Conservation (phyloP, 2,329 filamentous ascomycete species). For the Colletotrichum nymphaeae region DNA sequence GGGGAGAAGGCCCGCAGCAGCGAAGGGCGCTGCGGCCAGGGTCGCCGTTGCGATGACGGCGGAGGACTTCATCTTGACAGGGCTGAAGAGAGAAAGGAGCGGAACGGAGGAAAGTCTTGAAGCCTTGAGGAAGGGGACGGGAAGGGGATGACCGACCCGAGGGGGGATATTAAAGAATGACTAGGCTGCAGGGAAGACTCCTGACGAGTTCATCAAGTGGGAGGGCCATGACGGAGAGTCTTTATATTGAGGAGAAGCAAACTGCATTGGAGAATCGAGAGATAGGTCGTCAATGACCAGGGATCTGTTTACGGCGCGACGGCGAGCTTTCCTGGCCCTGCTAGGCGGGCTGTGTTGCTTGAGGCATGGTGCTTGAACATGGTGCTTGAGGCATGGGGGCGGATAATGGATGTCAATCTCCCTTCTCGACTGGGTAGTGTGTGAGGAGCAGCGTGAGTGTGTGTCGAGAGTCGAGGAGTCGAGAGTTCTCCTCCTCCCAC, state of each 20-base stretch:
- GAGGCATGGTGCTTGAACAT: not conserved
- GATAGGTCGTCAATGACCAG: not conserved
- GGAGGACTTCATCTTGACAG: conserved; percentile 32
- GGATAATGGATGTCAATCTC: conserved; percentile 17
- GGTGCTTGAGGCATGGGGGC: conserved; percentile 2
- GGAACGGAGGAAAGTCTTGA: not conserved
- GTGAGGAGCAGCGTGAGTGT: not conserved
- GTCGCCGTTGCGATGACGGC: conserved; percentile 21
- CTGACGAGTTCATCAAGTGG: conserved; percentile 19
- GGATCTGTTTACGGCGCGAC: not conserved
- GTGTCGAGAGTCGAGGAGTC: not conserved
- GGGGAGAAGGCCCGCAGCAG: conserved; percentile 23
- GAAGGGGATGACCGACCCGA: not conserved
- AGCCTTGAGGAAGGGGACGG: conserved; percentile 4
- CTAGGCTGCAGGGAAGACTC: conserved; percentile 34
- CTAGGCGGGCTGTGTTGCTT: not conserved
- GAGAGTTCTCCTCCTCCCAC: conserved; percentile 2
- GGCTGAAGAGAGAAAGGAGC: not conserved
- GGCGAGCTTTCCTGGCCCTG: conserved; percentile 4
- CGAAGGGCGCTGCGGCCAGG: conserved; percentile 25
- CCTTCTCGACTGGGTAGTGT: not conserved
- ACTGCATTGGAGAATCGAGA: not conserved
- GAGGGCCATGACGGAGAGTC: conserved; percentile 21
- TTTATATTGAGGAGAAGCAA: conserved; percentile 26
- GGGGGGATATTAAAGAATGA: conserved; percentile 22